Percentiles rank a stretch among this genome's conserved stretches.
These are phyloP conservation scores for Aspergillus texensis DNA, from an alignment of 2,329 filamentous ascomycete genomes.

Conservation along the genomic window DNA sequence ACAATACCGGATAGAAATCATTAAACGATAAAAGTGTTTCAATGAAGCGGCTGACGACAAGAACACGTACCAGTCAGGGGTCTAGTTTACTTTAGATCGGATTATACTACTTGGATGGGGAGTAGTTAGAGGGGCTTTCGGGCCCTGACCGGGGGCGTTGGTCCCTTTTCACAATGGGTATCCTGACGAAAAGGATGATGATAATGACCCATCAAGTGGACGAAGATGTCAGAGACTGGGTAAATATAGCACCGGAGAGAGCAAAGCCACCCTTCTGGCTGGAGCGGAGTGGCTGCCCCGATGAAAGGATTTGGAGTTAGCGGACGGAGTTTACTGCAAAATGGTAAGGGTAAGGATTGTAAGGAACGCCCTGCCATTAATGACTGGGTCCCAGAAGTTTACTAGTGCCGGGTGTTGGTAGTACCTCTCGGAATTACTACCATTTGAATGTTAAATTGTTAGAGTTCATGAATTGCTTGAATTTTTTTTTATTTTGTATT, in stretches of 20 bases:
- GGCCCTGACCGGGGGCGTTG: slow-evolving; percentile 19
- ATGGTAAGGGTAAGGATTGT: not conserved
- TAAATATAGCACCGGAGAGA: not conserved
- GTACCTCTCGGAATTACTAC: slow-evolving; percentile 14
- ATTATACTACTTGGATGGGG: not conserved
- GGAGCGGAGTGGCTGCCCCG: not conserved
- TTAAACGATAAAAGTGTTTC: not conserved
- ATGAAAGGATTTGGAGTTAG: not conserved
- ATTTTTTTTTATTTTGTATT: not conserved
- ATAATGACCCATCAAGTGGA: not conserved
- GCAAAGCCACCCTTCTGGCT: not conserved
- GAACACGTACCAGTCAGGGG: slow-evolving; percentile 23
- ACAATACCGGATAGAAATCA: too few relatives aligned
- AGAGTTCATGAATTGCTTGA: slow-evolving; percentile 3
- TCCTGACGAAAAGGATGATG: slow-evolving; percentile 5
- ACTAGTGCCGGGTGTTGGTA: slow-evolving; percentile 13
- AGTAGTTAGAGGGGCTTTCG: slow-evolving; percentile 10
- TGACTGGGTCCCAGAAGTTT: slow-evolving; percentile 5
- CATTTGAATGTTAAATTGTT: slow-evolving; percentile 8
- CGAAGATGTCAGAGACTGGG: not conserved
- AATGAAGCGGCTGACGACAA: slow-evolving; percentile 22
- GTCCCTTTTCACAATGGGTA: not conserved
- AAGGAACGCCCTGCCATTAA: slow-evolving; percentile 9
- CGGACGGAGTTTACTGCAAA: not conserved
- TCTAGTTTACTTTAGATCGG: slow-evolving; percentile 16